phyloP scores from a whole-genome alignment of 495 filamentous ascomycete genomes.

The Pyronema omphalodes region DNA sequence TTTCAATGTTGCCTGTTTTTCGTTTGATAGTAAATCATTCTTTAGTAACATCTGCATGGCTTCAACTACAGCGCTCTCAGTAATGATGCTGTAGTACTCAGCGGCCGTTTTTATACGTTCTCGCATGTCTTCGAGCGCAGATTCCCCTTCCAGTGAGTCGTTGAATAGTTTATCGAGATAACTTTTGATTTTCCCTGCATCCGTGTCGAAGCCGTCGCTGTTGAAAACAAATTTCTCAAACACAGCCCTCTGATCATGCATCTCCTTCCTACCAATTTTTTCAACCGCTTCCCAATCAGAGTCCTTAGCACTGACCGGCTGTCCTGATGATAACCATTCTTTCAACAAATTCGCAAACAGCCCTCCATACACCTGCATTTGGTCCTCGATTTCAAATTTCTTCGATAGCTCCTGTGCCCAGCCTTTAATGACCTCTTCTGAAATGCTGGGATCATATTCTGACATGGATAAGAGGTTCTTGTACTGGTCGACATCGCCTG shows the following conservation, averaged over 20 bases:
- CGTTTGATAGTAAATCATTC: slow-evolving; percentile 39
- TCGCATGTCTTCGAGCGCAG: background rate
- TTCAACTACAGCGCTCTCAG: slow-evolving; percentile 28
- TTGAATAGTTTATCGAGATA: slow-evolving; percentile 39
- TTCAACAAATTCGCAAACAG: slow-evolving; percentile 28
- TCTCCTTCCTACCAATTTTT: slow-evolving; percentile 31
- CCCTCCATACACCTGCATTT: slow-evolving; percentile 41
- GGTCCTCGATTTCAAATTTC: slow-evolving; percentile 30
- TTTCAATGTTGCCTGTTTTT: slow-evolving; percentile 38
- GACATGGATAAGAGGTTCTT: background rate
- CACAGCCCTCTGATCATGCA: slow-evolving; percentile 32
- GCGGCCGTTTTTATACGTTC: background rate
- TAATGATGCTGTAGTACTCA: slow-evolving; percentile 15
- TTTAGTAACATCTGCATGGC: slow-evolving; percentile 34
- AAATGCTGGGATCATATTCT: background rate
- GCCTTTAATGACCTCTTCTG: slow-evolving; percentile 3
- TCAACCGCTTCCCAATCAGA: slow-evolving; percentile 27
- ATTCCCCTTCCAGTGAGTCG: slow-evolving; percentile 22
- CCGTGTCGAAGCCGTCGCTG: slow-evolving; percentile 29
- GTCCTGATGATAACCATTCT: slow-evolving; percentile 6
- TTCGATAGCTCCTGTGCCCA: slow-evolving; percentile 32
- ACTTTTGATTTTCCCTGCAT: slow-evolving; percentile 24
- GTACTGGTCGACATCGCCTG: slow-evolving; percentile 19
- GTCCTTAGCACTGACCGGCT: slow-evolving; percentile 12
- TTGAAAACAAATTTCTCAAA: slow-evolving; percentile 46